Percentiles rank a stretch among this genome's conserved stretches.
Evolutionary conservation across 306 rosid species (phyloP).

Genomic region (Dryas alaskensis): DNA sequence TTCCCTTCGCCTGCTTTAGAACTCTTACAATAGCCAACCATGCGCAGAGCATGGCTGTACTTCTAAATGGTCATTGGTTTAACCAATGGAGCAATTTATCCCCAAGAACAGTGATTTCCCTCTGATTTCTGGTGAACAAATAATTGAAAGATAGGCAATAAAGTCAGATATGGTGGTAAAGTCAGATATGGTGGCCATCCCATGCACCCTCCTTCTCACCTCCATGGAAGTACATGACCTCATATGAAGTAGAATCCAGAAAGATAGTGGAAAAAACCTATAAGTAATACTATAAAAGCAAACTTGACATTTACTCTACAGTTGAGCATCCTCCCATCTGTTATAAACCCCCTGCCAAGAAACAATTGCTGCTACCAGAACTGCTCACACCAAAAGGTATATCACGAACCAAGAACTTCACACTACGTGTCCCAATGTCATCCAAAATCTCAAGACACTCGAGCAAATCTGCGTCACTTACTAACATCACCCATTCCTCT

Average conservation of each 20-base stretch:
- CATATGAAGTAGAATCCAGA: slow-evolving; percentile 13
- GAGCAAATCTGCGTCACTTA: slow-evolving; percentile 59
- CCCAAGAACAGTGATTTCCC: slow-evolving; percentile 4
- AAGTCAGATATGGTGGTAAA: not conserved
- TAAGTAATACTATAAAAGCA: not conserved
- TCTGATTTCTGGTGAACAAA: slow-evolving; percentile 13
- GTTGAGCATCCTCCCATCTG: slow-evolving; percentile 19
- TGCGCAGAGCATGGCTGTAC: not conserved
- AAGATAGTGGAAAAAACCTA: not conserved
- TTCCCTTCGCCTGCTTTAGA: slow-evolving; percentile 12
- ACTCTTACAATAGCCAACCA: not conserved
- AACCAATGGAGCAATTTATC: slow-evolving; percentile 7
- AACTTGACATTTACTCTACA: slow-evolving; percentile 4
- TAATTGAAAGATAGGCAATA: not conserved
- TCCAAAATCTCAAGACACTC: slow-evolving; percentile 74
- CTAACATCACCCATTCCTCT: slow-evolving; percentile 87
- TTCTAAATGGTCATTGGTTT: not conserved
- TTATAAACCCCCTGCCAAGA: slow-evolving; percentile 42
- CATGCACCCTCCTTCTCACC: not conserved
- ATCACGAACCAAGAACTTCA: slow-evolving; percentile 73
- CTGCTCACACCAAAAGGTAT: slow-evolving; percentile 42
- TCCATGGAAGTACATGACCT: slow-evolving; percentile 7
- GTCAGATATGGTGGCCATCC: not conserved
- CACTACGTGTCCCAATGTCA: slow-evolving; percentile 46
- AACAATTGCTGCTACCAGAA: slow-evolving; percentile 58